phyloP scores from a whole-genome alignment of 306 rosid genomes.

The Geum urbanum region DNA sequence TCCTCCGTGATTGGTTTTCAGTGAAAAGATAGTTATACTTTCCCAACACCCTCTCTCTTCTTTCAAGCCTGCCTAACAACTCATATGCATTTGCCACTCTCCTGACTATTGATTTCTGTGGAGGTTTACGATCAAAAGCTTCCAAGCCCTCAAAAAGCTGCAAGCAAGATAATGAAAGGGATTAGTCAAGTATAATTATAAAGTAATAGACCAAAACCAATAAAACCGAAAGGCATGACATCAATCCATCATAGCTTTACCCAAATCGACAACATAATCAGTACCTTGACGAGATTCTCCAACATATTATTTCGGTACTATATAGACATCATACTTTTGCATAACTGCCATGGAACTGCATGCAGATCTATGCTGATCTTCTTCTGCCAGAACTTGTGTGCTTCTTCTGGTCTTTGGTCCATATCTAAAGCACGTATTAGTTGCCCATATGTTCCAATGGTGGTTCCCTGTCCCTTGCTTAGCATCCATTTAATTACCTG shows the following conservation, averaged over 20 bases:
- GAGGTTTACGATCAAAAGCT: constrained; percentile 85
- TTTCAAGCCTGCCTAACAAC: constrained; percentile 54
- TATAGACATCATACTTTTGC: constrained; percentile 73
- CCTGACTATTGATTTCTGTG: constrained; percentile 59
- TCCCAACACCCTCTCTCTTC: constrained; percentile 60
- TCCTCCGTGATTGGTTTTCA: constrained; percentile 32
- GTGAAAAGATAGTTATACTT: constrained; percentile 58
- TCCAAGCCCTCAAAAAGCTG: constrained; percentile 88
- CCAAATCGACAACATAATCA: constrained; percentile 8
- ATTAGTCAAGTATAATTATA: constrained; percentile 19
- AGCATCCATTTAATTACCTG: constrained; percentile 95
- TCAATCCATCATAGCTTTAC: neutral
- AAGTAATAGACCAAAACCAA: neutral
- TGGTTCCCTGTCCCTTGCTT: constrained; percentile 93
- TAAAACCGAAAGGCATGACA: neutral
- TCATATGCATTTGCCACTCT: constrained; percentile 84
- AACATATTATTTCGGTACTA: constrained; percentile 75
- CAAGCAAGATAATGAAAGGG: constrained; percentile 24
- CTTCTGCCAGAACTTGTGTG: constrained; percentile 79
- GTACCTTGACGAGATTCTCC: constrained; percentile 59
- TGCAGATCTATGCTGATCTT: constrained; percentile 75
- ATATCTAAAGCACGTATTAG: constrained; percentile 73
- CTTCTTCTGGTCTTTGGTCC: constrained; percentile 89
- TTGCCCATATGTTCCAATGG: constrained; percentile 78
- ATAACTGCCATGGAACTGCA: constrained; percentile 90